phyloP scores from a whole-genome alignment of 192 early-diverging fungal genomes.

The Chytriomyces confervae region DNA sequence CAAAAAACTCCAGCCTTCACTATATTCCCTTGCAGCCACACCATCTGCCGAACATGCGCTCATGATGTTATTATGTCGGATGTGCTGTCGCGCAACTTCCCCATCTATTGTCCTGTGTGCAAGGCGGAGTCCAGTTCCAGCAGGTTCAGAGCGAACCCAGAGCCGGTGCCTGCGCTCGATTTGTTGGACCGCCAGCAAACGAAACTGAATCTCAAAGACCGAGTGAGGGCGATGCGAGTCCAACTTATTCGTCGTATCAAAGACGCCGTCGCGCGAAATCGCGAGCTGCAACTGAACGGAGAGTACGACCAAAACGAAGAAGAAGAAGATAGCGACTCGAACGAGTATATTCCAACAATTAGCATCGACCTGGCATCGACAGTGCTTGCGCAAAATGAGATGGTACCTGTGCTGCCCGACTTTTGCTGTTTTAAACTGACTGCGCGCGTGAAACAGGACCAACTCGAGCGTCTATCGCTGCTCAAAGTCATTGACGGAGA shows the following conservation, averaged over 20 bases:
- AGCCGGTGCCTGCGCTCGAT: not conserved
- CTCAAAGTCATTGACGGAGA: conserved; percentile 15
- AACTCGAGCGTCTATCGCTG: conserved; percentile 21
- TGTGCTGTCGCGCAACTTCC: conserved; percentile 10
- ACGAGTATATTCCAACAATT: conserved; percentile 17
- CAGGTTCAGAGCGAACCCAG: not conserved
- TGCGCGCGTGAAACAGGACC: not conserved
- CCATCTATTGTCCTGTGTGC: conserved; percentile 28
- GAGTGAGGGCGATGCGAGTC: too few relatives aligned
- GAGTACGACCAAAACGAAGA: not conserved
- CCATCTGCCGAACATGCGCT: conserved; percentile 22
- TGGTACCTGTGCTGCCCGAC: conserved; percentile 2
- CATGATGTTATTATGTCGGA: conserved; percentile 18
- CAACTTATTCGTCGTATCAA: too few relatives aligned
- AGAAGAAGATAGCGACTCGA: not conserved
- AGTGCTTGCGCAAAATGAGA: conserved; percentile 14
- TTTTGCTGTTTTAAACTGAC: not conserved
- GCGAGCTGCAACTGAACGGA: not conserved
- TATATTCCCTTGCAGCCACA: conserved; percentile 17
- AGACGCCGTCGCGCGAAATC: not conserved
- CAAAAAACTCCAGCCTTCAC: conserved; percentile 10
- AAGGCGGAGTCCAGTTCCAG: not conserved
- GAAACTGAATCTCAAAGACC: too few relatives aligned
- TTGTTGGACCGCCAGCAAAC: not conserved
- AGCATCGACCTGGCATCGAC: conserved; percentile 9